Percentiles rank a stretch among this genome's conserved stretches.
Evolutionary conservation across 495 filamentous ascomycete genomes (phyloP).

Genomic region (Thermochaetoides thermophila): DNA sequence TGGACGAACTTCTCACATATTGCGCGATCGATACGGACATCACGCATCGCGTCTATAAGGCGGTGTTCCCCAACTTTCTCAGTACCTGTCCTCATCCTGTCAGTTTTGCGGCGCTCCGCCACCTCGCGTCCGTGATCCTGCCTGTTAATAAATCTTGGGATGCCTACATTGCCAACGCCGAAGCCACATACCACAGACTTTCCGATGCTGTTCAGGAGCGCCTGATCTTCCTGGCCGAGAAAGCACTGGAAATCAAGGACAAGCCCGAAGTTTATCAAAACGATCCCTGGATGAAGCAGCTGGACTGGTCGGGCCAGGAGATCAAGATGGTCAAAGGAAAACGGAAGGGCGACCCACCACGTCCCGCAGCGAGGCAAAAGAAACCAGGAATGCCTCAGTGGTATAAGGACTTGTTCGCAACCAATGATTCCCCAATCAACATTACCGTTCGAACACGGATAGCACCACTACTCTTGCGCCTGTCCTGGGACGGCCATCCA

Average conservation of each 20-base stretch:
- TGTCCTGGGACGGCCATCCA: conserved; percentile 82
- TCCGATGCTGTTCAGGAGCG: conserved; percentile 62
- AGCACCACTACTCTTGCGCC: conserved; percentile 67
- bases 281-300: conserved; percentile 83
- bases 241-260: conserved; percentile 59
- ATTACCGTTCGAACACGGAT: conserved; percentile 81
- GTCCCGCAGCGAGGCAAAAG: conserved; percentile 73
- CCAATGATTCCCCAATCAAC: conserved; percentile 45
- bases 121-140: conserved; percentile 82
- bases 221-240: conserved; percentile 53
- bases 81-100: conserved; percentile 88
- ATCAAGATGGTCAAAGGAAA: conserved; percentile 83
- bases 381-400: conserved; percentile 87
- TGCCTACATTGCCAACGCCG: conserved; percentile 63
- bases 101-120: conserved; percentile 85
- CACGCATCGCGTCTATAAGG: conserved; percentile 83
- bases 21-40: conserved; percentile 90
- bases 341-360: conserved; percentile 63
- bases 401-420: conserved; percentile 83
- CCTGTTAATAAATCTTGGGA: conserved; percentile 83
- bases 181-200: conserved; percentile 66
- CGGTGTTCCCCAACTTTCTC: conserved; percentile 79
- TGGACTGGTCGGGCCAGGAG: conserved; percentile 91
- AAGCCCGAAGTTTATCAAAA: conserved; percentile 48
- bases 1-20: conserved; percentile 82